These are phyloP conservation scores for Sclerotinia glacialis DNA, from an alignment of 2,329 filamentous ascomycete genomes.

Conservation along the genomic window DNA sequence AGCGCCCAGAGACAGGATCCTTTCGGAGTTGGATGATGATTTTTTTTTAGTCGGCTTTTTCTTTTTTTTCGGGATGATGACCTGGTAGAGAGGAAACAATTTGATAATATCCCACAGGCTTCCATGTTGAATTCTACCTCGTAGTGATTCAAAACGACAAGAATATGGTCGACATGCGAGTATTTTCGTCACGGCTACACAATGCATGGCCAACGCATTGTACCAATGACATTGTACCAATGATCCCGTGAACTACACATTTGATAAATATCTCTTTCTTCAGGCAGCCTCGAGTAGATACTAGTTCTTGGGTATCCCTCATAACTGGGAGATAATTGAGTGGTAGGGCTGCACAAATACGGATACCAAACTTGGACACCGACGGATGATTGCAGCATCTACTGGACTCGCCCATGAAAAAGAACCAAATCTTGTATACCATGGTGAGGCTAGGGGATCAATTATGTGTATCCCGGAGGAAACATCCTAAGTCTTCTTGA, in stretches of 20 bases:
- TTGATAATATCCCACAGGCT: not conserved
- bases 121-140: not conserved
- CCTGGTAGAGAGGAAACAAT: not conserved
- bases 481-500: not conserved
- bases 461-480: not conserved
- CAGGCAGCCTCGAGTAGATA: slow-evolving; percentile 1
- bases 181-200: slow-evolving; percentile 2
- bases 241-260: slow-evolving; percentile 10
- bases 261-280: not conserved
- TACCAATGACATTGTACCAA: slow-evolving; percentile 13
- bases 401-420: not conserved
- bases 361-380: slow-evolving; percentile 6
- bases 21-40: not conserved
- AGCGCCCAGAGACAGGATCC: not conserved
- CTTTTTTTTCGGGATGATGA: too few species aligned
- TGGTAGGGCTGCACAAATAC: slow-evolving; percentile 11
- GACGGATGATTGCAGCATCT: slow-evolving; percentile 14
- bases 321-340: not conserved
- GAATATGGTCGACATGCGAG: not conserved
- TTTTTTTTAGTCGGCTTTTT: not conserved
- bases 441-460: not conserved
- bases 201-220: slow-evolving; percentile 18
- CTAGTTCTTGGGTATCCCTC: not conserved
- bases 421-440: not conserved
- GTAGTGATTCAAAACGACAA: not conserved